A percentile compares a stretch with the other conserved stretches of the same genome.
phyloP scores from a whole-genome alignment of 129 eudicot species.

The Solidago caesia region DNA sequence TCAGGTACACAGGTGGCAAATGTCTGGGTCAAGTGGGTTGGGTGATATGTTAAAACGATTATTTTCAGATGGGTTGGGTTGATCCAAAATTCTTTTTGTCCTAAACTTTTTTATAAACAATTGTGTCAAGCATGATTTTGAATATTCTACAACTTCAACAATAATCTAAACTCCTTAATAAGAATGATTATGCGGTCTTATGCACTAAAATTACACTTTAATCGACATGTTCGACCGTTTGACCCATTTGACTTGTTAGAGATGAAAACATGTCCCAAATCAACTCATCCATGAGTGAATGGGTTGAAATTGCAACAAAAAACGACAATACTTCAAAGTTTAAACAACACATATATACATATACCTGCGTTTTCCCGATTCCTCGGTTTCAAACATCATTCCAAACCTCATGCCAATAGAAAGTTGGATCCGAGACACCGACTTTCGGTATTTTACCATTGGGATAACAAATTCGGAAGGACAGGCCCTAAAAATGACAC shows the following conservation, averaged over 20 bases:
- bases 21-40: not conserved
- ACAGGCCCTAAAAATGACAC: slow-evolving; percentile 57
- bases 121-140: too few species aligned
- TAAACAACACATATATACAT: not conserved
- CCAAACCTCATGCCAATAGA: slow-evolving; percentile 85
- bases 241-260: not conserved
- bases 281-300: not conserved
- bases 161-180: not conserved
- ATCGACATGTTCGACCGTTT: not conserved
- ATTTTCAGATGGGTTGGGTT: not conserved
- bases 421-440: slow-evolving; percentile 54
- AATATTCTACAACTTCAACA: too few species aligned
- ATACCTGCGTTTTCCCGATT: slow-evolving; percentile 74
- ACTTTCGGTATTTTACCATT: slow-evolving; percentile 53
- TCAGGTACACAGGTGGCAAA: not conserved
- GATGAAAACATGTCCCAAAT: not conserved
- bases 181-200: not conserved
- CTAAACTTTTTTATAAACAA: not conserved
- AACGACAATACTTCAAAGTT: not conserved
- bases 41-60: not conserved
- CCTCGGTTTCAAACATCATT: slow-evolving; percentile 91
- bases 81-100: not conserved
- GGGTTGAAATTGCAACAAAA: not conserved
- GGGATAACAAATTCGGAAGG: slow-evolving; percentile 85
- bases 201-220: not conserved